Conservation (phyloP, 129 eudicot species). For the Logfia minima region DNA sequence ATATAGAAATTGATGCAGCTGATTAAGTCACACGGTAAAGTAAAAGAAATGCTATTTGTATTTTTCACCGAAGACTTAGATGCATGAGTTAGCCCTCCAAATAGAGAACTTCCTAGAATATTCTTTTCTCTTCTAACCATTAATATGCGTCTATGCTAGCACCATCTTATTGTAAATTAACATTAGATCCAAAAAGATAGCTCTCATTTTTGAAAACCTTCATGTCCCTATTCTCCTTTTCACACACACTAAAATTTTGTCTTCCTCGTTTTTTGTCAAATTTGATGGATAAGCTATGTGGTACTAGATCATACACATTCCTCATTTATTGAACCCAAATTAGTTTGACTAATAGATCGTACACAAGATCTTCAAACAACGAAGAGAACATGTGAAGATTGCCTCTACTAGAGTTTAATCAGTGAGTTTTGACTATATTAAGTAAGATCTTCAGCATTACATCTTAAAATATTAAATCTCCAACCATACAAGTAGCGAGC, state of each 20-base stretch:
- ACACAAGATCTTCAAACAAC: neutral
- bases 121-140: neutral
- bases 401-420: neutral
- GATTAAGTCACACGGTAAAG: neutral
- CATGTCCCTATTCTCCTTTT: neutral
- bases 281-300: neutral
- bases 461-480: neutral
- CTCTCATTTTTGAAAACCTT: neutral
- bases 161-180: neutral
- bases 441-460: neutral
- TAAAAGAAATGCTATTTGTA: neutral
- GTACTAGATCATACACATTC: neutral
- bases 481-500: neutral
- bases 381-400: neutral
- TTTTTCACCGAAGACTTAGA: neutral
- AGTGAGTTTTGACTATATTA: neutral
- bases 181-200: neutral
- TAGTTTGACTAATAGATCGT: neutral
- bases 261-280: neutral
- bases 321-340: neutral
- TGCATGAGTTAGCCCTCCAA: neutral
- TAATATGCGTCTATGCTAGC: neutral
- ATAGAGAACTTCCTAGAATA: neutral
- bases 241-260: neutral
- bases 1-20: neutral